These are phyloP conservation scores for Macrolepiota albuminosa DNA, from an alignment of 768 basidiomycete species.

Conservation along the genomic window DNA sequence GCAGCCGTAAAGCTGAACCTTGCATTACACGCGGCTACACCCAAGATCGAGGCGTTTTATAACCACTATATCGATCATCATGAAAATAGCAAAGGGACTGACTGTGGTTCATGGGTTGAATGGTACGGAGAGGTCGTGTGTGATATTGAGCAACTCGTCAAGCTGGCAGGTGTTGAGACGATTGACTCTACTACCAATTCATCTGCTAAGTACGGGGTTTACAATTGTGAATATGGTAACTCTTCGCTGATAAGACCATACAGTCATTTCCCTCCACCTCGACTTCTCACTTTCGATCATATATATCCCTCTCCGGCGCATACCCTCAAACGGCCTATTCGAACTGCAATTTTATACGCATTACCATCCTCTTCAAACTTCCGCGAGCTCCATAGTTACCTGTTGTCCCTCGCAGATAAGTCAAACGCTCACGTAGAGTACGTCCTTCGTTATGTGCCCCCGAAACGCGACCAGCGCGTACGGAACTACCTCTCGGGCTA, in stretches of 20 bases:
- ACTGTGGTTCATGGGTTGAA: constrained; percentile 75
- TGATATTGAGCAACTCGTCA: constrained; percentile 53
- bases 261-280: constrained; percentile 36
- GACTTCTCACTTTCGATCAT: constrained; percentile 75
- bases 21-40: constrained; percentile 71
- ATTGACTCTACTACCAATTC: constrained; percentile 33
- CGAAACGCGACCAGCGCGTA: constrained; percentile 20
- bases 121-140: constrained; percentile 79
- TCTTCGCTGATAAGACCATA: neutral
- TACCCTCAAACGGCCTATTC: constrained; percentile 42
- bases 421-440: constrained; percentile 57
- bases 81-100: constrained; percentile 23
- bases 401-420: constrained; percentile 45
- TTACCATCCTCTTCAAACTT: constrained; percentile 63
- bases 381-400: constrained; percentile 60
- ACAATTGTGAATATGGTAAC: neutral
- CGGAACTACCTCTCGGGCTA: constrained; percentile 73
- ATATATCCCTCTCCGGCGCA: constrained; percentile 47
- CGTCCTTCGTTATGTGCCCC: constrained; percentile 66
- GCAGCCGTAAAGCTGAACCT: constrained; percentile 67
- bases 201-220: constrained; percentile 22
- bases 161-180: constrained; percentile 46
- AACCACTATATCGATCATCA: constrained; percentile 53
- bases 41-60: constrained; percentile 82
- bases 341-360: constrained; percentile 77